These are phyloP conservation scores for Fusarium pininemorale DNA, from an alignment of 2,329 filamentous ascomycete species.

Conservation along the genomic window DNA sequence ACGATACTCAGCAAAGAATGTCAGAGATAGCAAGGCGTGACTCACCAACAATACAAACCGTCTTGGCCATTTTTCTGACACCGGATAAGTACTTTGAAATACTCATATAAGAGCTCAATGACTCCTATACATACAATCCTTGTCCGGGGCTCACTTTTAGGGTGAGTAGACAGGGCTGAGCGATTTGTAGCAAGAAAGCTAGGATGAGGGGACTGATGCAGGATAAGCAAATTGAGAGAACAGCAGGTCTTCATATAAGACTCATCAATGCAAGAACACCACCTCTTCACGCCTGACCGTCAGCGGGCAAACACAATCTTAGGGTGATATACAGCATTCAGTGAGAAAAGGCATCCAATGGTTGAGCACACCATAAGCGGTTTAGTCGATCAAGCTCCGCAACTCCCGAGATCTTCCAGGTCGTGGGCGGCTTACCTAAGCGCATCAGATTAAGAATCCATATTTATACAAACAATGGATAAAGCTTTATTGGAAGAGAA, in stretches of 20 bases:
- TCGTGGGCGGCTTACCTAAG: conserved; percentile 31
- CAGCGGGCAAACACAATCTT: background rate
- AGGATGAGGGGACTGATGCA: background rate
- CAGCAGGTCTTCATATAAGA: background rate
- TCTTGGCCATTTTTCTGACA: conserved; percentile 48
- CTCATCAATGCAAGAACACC: background rate
- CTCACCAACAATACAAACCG: conserved; percentile 54
- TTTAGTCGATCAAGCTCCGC: conserved; percentile 28
- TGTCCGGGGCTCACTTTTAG: conserved; percentile 5
- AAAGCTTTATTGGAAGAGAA: background rate
- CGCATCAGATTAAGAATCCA: background rate
- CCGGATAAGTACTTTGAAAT: conserved; percentile 19
- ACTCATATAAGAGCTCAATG: conserved; percentile 28
- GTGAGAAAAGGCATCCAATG: conserved; percentile 14
- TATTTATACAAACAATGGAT: background rate
- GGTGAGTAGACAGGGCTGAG: conserved; percentile 26
- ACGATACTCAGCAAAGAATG: background rate
- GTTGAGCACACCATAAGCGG: conserved; percentile 23
- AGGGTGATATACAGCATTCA: conserved; percentile 5
- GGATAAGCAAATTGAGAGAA: background rate
- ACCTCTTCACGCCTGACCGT: background rate
- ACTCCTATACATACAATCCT: background rate
- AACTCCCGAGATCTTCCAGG: conserved; percentile 26
- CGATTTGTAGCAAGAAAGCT: conserved; percentile 30
- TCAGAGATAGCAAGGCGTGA: background rate